Evolutionary conservation across 176 grass and related monocot genomes (phyloP).

Genomic region (Luzula sylvatica): DNA sequence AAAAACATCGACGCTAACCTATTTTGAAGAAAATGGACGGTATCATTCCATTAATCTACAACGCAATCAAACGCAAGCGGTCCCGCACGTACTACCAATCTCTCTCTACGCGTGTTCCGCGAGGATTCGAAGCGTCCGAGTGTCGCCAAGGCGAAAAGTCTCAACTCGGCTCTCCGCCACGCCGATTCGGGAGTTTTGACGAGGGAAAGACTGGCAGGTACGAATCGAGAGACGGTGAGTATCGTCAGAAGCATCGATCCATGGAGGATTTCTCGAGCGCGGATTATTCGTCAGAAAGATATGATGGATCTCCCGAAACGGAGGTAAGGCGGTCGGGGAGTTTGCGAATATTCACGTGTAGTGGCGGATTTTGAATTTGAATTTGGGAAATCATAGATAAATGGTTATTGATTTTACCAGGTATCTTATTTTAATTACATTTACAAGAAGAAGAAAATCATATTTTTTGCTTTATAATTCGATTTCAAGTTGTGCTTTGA

Average conservation of each 20-base stretch:
- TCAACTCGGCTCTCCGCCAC: not conserved
- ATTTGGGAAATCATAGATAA: too few species aligned
- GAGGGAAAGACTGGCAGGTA: not conserved
- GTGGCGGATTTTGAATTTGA: constrained; percentile 32
- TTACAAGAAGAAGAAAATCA: too few species aligned
- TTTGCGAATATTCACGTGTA: constrained; percentile 50
- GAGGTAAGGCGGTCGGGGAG: constrained; percentile 18
- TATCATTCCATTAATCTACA: constrained; percentile 78
- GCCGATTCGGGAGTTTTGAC: not conserved
- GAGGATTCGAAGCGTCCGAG: constrained; percentile 15
- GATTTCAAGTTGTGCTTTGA: too few species aligned
- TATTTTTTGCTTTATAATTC: too few species aligned
- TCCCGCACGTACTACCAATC: constrained; percentile 45
- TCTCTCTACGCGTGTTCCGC: constrained; percentile 25
- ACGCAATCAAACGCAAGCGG: constrained; percentile 53
- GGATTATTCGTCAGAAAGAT: constrained; percentile 31
- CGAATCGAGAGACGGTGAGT: not conserved
- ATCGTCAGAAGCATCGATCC: constrained; percentile 47
- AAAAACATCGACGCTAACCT: not conserved
- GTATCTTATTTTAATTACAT: too few species aligned
- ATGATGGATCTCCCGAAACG: not conserved
- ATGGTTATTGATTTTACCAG: too few species aligned
- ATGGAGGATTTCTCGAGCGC: constrained; percentile 46
- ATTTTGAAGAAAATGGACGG: constrained; percentile 54
- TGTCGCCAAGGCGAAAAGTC: constrained; percentile 10